Percentiles rank a stretch among this genome's conserved stretches.
These are phyloP conservation scores for Theileria sp. DNA, from an alignment of 169 alveolate genomes.

Conservation along the genomic window DNA sequence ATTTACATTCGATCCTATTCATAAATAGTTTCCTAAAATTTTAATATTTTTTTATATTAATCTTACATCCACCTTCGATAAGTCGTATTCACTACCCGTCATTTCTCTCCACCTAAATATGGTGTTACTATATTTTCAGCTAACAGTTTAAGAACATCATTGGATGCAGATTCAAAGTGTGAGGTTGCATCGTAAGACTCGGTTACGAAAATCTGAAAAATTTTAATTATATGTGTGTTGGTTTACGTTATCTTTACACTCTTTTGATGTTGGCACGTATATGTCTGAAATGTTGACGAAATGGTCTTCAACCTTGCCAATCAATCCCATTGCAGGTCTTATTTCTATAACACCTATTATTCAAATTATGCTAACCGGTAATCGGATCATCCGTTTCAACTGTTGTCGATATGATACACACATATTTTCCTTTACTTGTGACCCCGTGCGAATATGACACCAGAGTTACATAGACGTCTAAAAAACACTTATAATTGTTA, in stretches of 20 bases:
- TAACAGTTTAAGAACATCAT: conserved; percentile 87
- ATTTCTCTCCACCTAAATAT: conserved; percentile 62
- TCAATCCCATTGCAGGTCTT: conserved; percentile 90
- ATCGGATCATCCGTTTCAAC: conserved; percentile 94
- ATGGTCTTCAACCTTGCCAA: conserved; percentile 90
- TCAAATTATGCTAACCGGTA: conserved; percentile 14
- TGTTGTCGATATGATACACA: conserved; percentile 93
- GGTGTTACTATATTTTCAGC: conserved; percentile 8
- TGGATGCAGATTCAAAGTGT: conserved; percentile 97
- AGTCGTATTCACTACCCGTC: conserved; percentile 73
- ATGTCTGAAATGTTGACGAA: conserved; percentile 87
- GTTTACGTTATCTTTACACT: conserved; percentile 76
- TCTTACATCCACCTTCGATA: conserved; percentile 35
- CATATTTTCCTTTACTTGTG: conserved; percentile 90
- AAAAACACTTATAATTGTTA: not conserved
- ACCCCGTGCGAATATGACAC: conserved; percentile 92
- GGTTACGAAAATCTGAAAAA: conserved; percentile 82
- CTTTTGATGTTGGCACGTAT: conserved; percentile 87
- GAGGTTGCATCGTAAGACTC: conserved; percentile 94
- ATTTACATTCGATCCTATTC: not conserved
- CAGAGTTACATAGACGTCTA: conserved; percentile 91
- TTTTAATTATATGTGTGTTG: conserved; percentile 1
- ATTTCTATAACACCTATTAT: conserved; percentile 71
- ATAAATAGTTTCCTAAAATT: conserved; percentile 1
- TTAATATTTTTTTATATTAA: not conserved